phyloP scores from a whole-genome alignment of 768 basidiomycete species.

The Phlebiopsis flavidoalba region DNA sequence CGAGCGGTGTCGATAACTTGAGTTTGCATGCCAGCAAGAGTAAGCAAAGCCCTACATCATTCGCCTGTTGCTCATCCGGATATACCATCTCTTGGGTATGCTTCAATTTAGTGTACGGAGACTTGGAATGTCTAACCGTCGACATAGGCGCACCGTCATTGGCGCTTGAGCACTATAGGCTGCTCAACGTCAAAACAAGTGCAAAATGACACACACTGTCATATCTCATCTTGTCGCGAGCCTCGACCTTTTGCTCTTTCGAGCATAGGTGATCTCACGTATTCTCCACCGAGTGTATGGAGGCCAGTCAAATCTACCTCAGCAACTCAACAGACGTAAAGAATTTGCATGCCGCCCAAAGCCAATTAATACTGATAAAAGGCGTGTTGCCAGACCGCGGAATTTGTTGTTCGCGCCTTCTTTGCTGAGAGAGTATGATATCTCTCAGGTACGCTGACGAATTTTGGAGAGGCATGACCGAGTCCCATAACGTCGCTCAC shows the following conservation, averaged over 20 bases:
- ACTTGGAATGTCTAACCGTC: not conserved
- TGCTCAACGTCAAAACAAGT: conserved; percentile 78
- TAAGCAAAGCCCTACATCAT: conserved; percentile 76
- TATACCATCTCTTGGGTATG: conserved; percentile 78
- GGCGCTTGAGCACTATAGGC: conserved; percentile 75
- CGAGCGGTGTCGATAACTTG: conserved; percentile 62
- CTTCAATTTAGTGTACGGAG: conserved; percentile 12
- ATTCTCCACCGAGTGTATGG: conserved; percentile 70
- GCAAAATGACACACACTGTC: conserved; percentile 87
- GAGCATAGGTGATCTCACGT: conserved; percentile 69
- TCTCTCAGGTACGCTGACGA: conserved; percentile 52
- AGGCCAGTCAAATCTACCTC: conserved; percentile 76
- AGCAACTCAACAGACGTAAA: conserved; percentile 73
- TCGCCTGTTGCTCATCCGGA: conserved; percentile 68
- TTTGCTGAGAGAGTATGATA: conserved; percentile 78
- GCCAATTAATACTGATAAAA: not conserved
- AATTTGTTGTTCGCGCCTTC: conserved; percentile 78
- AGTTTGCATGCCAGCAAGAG: conserved; percentile 69
- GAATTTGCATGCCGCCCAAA: conserved; percentile 7
- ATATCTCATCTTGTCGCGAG: conserved; percentile 73
- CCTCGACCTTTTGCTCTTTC: conserved; percentile 77
- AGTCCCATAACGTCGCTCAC: not conserved
- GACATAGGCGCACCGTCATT: conserved; percentile 61
- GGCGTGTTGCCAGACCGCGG: conserved; percentile 51
- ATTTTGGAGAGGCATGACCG: not conserved